Evolutionary conservation across 768 basidiomycete genomes (phyloP).

Genomic region (Termitomyces sp.): DNA sequence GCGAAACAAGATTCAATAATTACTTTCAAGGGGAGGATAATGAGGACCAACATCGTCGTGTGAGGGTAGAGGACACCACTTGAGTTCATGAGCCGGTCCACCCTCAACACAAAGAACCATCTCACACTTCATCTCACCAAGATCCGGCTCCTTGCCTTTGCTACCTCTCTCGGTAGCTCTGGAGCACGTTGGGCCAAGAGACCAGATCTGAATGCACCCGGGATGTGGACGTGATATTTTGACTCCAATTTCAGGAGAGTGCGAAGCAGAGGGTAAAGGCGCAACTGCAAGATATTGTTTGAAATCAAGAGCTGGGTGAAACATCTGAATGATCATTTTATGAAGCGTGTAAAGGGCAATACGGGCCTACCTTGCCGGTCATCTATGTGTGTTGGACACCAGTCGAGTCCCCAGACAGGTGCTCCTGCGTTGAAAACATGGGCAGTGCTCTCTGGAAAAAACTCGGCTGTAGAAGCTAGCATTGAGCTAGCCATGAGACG

Average conservation of each 20-base stretch:
- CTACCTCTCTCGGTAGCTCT: background rate
- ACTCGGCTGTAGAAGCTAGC: constrained; percentile 39
- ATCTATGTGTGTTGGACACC: constrained; percentile 75
- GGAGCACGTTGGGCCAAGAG: constrained; percentile 23
- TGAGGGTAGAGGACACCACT: constrained; percentile 91
- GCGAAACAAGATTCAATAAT: background rate
- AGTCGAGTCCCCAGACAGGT: constrained; percentile 87
- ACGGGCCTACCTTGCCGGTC: constrained; percentile 45
- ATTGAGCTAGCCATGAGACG: background rate
- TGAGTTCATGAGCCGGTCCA: constrained; percentile 74
- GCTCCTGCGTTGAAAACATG: constrained; percentile 84
- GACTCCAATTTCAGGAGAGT: constrained; percentile 62
- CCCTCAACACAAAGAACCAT: constrained; percentile 81
- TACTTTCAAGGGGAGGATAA: background rate
- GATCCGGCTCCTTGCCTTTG: constrained; percentile 15
- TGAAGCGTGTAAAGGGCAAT: background rate
- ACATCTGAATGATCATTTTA: constrained; percentile 1
- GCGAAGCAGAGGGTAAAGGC: constrained; percentile 58
- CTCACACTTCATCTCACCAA: constrained; percentile 64
- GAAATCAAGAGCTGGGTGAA: constrained; percentile 49
- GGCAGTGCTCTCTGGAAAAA: constrained; percentile 50
- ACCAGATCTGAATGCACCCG: constrained; percentile 89
- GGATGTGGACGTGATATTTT: constrained; percentile 46
- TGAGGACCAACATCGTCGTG: constrained; percentile 44
- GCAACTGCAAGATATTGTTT: constrained; percentile 85